These are phyloP conservation scores for Marasmius sp. DNA, from an alignment of 1,284 basidiomycete genomes.

Conservation along the genomic window DNA sequence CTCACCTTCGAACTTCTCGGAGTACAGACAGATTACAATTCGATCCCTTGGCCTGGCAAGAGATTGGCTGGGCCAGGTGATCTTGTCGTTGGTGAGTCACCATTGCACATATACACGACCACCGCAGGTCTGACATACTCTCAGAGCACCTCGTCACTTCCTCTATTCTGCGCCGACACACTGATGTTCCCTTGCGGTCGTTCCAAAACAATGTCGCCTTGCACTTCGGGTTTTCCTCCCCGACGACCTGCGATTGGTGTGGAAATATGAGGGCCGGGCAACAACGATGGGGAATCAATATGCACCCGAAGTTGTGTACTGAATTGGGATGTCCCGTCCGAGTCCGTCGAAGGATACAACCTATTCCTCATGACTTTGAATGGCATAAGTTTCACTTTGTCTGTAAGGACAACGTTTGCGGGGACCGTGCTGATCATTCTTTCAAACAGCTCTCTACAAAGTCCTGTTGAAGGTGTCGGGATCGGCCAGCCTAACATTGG, in stretches of 20 bases:
- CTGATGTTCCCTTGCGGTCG: not conserved
- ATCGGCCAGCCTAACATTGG: not conserved
- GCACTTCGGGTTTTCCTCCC: too few species aligned
- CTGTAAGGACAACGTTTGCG: constrained; percentile 16
- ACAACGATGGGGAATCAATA: not conserved
- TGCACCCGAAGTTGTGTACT: constrained; percentile 2
- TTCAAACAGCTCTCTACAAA: constrained; percentile 18
- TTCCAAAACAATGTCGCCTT: not conserved
- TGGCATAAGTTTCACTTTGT: constrained; percentile 18
- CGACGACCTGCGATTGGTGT: not conserved
- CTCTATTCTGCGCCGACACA: not conserved
- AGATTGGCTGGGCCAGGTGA: too few species aligned
- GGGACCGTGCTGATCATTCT: constrained; percentile 27
- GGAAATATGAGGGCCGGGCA: not conserved
- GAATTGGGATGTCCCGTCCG: not conserved
- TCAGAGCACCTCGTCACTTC: too few species aligned
- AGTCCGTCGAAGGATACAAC: not conserved
- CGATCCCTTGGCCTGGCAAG: too few species aligned
- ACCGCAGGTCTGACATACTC: too few species aligned
- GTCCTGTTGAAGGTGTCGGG: constrained; percentile 7
- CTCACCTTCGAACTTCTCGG: too few species aligned
- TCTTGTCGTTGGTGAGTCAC: too few species aligned
- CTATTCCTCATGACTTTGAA: constrained; percentile 11
- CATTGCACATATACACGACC: too few species aligned
- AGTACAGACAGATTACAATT: too few species aligned